Evolutionary conservation across 2,329 filamentous ascomycete genomes (phyloP), one percentile per base, ranked within the genome.

Genomic region (Xylaria sp.): DNA sequence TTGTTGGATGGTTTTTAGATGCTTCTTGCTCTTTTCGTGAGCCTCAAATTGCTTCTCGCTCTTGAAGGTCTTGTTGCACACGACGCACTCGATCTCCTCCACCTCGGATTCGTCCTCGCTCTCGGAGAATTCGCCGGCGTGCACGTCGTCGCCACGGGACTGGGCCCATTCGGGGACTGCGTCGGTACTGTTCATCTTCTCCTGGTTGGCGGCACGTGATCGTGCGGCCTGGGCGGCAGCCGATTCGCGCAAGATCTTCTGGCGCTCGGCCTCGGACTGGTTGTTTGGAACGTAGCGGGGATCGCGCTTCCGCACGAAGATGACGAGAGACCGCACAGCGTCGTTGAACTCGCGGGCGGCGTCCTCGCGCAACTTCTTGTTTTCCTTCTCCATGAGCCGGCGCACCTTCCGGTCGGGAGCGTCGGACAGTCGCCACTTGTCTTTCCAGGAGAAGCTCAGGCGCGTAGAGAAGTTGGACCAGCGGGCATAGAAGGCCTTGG

Each of bases 11-110:
- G 94, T 91, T 78, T 97, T 98, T 70, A 91, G 81, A 76, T 99
- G 96, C 81, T 98, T 99, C 80, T 97, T 99, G 84, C 95, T 98
- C 82, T 92, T 94, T 82, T 98, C 94, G 76, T 99, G 96, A 2
- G 92, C 91, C 76, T 97, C 90, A 69, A 92, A 94, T 77, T 98
- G 95, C 73, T 94, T 94, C 78, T 97, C 92, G 76, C 94, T 98
- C 81, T 98, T 89, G 82, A 98, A 99, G 0, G 82, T 86, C 73
- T 92, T 93, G 73, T 89, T 87, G 80, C 96, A 98, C 4, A 90
- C 88, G 2, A 91, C 87, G 78, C 96, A 98, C 75, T 90, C 90
- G 62, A 93, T 87, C 36, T 89, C 82, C 72, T 91, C 86, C 3
- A 86, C 79, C 70, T 88, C 86, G 1, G 83, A 85, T 61, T 84